phyloP scores from a whole-genome alignment of 805 yeast genomes.

The Danielozyma ontarioensis region DNA sequence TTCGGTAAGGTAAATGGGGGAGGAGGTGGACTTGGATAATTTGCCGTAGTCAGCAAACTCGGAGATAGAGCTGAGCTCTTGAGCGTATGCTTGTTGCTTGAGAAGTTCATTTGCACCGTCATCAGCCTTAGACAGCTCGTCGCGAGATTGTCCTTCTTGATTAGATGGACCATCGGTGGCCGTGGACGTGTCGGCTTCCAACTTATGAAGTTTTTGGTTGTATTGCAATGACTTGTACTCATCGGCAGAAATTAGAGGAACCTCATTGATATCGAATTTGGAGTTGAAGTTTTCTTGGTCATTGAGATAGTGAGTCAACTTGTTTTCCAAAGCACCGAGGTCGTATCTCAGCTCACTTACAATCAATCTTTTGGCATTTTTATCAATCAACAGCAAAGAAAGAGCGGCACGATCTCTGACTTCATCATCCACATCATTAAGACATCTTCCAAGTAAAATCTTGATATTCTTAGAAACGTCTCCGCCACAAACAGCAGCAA shows the following conservation, averaged over 20 bases:
- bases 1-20: conserved; percentile 71
- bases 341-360: conserved; percentile 68
- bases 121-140: conserved; percentile 1
- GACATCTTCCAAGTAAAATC: conserved; percentile 74
- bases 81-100: conserved; percentile 61
- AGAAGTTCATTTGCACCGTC: conserved; percentile 24
- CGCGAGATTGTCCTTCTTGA: conserved; percentile 3
- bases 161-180: conserved; percentile 12
- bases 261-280: conserved; percentile 66
- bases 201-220: conserved; percentile 43
- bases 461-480: conserved; percentile 63
- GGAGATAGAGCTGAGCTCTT: conserved; percentile 64
- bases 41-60: conserved; percentile 72
- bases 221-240: conserved; percentile 63
- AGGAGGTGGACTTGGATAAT: conserved; percentile 63
- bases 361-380: conserved; percentile 41
- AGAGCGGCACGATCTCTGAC: conserved; percentile 96
- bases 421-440: conserved; percentile 89
- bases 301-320: conserved; percentile 66
- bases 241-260: conserved; percentile 64
- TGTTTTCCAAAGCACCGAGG: conserved; percentile 71
- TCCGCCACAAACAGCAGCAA: conserved; percentile 73
- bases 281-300: conserved; percentile 42
- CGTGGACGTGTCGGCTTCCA: conserved; percentile 21
- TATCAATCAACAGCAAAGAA: conserved; percentile 60